Evolutionary conservation across 768 basidiomycete genomes (phyloP), one percentile per base, ranked within the genome.

Genomic region (Mycena leptocephala): DNA sequence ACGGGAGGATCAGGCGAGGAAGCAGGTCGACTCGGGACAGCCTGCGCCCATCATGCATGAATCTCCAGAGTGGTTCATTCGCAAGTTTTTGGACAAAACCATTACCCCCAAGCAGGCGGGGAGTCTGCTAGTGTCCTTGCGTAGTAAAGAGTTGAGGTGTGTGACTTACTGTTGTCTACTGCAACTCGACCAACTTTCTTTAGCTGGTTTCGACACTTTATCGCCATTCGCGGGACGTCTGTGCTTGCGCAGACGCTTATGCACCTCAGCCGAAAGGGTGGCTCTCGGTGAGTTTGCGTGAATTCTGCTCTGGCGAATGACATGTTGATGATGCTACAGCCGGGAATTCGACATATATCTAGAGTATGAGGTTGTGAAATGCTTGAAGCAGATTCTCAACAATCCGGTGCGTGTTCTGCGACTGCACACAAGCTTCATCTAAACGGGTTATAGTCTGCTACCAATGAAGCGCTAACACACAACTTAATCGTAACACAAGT

Each of bases 61-160:
- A 76, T 92, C 95, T 11, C 97, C 97, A 1, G 95, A 98, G 83
- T 98, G 95, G 95, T 99, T 97, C 82, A 92, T 99, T 77, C 92
- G 93, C 84, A 96, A 94, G 84, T 96, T 98, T 82, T 88, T 99
- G 81, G 95, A 97, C 81, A 92, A 92, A 74, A 95, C 95, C 2
- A 93, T 98, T 63, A 97, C 94, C 1, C 85, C 92, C 51, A 95
- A 96, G 84, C 93, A 97, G 76, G 95, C 95, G 13, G 88, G 90
- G 26, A 92, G 94, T 71, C 86, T 99, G 58, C 89, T 89, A 79
- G 95, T 94, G 33, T 98, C 90, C 8, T 82, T 97, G 78, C 90
- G 97, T 68, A 95, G 95, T 62, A 93, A 94, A 80, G 94, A 96
- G 81, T 85, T 97, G 68, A 91, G 91, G 96, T 97, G 83, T 74